Evolutionary conservation across 2,329 filamentous ascomycete genomes (phyloP).

Genomic region (Parastagonospora nodorum): DNA sequence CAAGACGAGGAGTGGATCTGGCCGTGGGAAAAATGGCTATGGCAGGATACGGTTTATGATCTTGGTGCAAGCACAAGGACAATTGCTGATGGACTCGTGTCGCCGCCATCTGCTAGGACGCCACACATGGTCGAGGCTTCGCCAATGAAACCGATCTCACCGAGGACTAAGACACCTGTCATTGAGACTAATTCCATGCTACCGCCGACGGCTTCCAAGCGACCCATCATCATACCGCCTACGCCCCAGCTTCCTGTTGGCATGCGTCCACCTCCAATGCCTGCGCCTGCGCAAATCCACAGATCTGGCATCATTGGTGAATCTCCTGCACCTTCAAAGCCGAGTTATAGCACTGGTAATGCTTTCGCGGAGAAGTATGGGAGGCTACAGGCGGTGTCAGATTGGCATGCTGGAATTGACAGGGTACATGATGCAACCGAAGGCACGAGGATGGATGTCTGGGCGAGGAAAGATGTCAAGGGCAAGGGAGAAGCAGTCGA

Average conservation of each 20-base stretch:
- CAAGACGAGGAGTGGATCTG: conserved; percentile 5
- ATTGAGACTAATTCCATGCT: neutral
- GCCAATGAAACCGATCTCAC: neutral
- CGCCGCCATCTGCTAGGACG: neutral
- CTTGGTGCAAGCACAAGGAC: neutral
- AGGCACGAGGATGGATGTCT: too few species aligned
- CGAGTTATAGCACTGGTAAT: neutral
- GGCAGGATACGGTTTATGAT: neutral
- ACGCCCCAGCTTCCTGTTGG: conserved; percentile 1
- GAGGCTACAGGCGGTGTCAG: neutral
- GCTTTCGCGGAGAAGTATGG: neutral
- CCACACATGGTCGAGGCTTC: neutral
- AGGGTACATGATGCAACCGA: too few species aligned
- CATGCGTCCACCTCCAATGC: neutral
- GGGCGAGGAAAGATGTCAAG: too few species aligned
- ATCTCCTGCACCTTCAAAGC: neutral
- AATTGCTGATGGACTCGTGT: neutral
- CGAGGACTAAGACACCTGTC: neutral
- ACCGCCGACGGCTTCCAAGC: neutral
- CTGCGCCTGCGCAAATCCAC: neutral
- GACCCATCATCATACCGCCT: conserved; percentile 2
- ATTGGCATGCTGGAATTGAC: neutral
- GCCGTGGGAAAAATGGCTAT: conserved; percentile 4
- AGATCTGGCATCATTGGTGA: conserved; percentile 1
- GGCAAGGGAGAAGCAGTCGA: too few species aligned